Evolutionary conservation across 192 early-diverging fungal genomes (phyloP), one percentile per base, ranked within the genome.

Genomic region (Linnemannia exigua): DNA sequence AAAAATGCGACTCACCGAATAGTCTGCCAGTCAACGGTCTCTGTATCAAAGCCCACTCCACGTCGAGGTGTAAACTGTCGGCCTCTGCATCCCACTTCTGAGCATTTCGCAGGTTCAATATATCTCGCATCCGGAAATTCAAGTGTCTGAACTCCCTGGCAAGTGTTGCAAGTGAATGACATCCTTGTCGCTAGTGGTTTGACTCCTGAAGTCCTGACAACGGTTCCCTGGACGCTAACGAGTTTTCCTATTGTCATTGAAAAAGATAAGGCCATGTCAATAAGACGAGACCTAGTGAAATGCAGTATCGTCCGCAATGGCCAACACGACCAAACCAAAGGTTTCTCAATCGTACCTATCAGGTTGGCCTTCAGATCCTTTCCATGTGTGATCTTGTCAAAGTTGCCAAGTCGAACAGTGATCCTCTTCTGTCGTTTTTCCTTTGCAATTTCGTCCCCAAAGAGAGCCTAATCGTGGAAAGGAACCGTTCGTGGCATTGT

Each of bases 1-100:
- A 25, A 5, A 31, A 28, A 33, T 2, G 28, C 0, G 15, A 7
- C 51, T 44, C 66, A 88, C 84, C 84, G 70, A 47, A 97, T 94
- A 72, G 91, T 92, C 76, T 96, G 96, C 92, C 93, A 96, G 79
- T 97, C 95, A 1, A 93, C 89, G 15, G 94, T 93, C 1, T 87
- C 81, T 1, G 93, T 93, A 12, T 90, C 87, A 54, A 79, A 79
- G 19, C 70, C 84, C 14, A 88, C 79, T 20, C 89, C 89, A 54
- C 91, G 89, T 46, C 92, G 89, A 19, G 94, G 90, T 12, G 90
- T 88, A 85, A 96, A 96, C 28, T 90, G 73, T 36, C 88, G 89
- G 78, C 92, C 89, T 76, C 92, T 93, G 83, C 96, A 97, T 0
- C 95, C 95, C 48, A 80, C 77, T 16, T 89, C 86, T 46, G 46